phyloP scores from a whole-genome alignment of 768 basidiomycete species.

The Mycena amicta region DNA sequence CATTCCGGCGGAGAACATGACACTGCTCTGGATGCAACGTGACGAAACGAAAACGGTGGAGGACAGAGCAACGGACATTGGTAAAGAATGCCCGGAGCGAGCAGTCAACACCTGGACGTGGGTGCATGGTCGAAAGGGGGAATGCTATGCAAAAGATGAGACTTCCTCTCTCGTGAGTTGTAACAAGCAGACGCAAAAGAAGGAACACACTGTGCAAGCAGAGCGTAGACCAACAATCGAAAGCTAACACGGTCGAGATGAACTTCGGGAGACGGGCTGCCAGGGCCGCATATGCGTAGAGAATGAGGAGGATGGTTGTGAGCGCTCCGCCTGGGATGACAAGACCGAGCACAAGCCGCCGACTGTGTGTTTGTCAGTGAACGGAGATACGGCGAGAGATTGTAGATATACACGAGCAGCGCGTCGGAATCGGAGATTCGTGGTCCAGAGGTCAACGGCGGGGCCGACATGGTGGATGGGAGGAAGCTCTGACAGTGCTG shows the following conservation, averaged over 20 bases:
- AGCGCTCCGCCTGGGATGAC: not conserved
- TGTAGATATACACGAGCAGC: not conserved
- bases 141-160: not conserved
- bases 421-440: not conserved
- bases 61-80: not conserved
- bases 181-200: not conserved
- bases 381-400: not conserved
- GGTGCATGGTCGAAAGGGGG: not conserved
- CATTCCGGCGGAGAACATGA: too few species aligned
- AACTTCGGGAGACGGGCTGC: too few species aligned
- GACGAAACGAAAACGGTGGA: not conserved
- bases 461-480: not conserved
- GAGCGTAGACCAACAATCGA: not conserved
- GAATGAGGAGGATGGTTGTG: too few species aligned
- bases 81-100: not conserved
- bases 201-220: not conserved
- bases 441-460: not conserved
- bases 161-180: not conserved
- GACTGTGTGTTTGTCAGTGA: not conserved
- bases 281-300: not conserved
- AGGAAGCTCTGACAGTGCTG: not conserved
- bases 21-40: too few species aligned
- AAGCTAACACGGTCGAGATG: too few species aligned
- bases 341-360: not conserved
- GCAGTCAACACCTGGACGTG: not conserved